Percentiles rank a stretch among this genome's conserved stretches.
Conservation (phyloP, 73 alveolate genomes). For the Paramecium octaurelia region DNA sequence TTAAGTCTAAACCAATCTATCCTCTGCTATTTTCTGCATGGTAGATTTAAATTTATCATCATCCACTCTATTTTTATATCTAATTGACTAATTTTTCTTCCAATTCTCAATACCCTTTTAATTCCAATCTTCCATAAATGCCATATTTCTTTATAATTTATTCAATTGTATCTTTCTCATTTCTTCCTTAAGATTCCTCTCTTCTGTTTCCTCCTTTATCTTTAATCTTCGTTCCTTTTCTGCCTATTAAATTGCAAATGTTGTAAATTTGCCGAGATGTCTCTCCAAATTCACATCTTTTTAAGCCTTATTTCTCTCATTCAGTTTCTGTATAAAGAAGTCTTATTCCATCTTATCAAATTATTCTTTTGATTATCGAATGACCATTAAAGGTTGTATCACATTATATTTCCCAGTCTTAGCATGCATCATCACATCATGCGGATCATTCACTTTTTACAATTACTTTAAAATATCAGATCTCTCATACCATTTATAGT, state of each 20-base stretch:
- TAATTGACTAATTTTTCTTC: constrained; percentile 91
- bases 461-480: constrained; percentile 50
- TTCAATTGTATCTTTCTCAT: constrained; percentile 85
- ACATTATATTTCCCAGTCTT: constrained; percentile 77
- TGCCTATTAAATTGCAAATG: constrained; percentile 77
- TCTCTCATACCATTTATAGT: constrained; percentile 65
- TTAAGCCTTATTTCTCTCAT: constrained; percentile 83
- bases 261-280: constrained; percentile 83
- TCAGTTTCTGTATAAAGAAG: constrained; percentile 68
- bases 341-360: constrained; percentile 74
- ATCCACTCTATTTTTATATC: constrained; percentile 87
- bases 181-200: constrained; percentile 82
- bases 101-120: constrained; percentile 96
- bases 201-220: constrained; percentile 75
- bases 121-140: constrained; percentile 97
- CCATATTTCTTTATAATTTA: constrained; percentile 95
- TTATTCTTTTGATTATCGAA: constrained; percentile 69
- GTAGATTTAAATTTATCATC: constrained; percentile 88
- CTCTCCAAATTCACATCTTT: constrained; percentile 87
- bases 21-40: constrained; percentile 78
- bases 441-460: constrained; percentile 80
- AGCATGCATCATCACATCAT: constrained; percentile 73
- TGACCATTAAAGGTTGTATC: constrained; percentile 69
- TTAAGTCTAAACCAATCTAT: constrained; percentile 72
- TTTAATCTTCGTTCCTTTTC: constrained; percentile 73